These are phyloP conservation scores for Macrophomina phaseolina DNA, from an alignment of 2,329 filamentous ascomycete genomes.

Conservation along the genomic window DNA sequence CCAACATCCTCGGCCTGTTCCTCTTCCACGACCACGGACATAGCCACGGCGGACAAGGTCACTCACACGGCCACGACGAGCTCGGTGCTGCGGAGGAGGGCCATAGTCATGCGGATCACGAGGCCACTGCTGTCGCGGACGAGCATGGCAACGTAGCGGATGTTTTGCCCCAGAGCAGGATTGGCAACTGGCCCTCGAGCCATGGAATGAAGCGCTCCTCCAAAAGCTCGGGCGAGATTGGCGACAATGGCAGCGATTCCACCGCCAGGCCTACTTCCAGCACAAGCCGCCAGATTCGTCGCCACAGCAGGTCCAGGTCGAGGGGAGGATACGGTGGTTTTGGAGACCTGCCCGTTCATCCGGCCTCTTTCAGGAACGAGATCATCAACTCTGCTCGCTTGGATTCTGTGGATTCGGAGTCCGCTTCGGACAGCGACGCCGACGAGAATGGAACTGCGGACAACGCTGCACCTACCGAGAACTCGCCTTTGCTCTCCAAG, in stretches of 20 bases:
- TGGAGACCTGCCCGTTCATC: conserved; percentile 80
- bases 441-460: conserved; percentile 45
- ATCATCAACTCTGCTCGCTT: conserved; percentile 84
- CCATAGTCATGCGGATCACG: conserved; percentile 48
- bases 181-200: conserved; percentile 57
- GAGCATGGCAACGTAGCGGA: conserved; percentile 66
- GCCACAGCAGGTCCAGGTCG: conserved; percentile 63
- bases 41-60: conserved; percentile 67
- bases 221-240: not conserved
- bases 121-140: conserved; percentile 56
- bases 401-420: conserved; percentile 60
- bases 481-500: conserved; percentile 44
- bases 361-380: conserved; percentile 86
- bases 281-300: conserved; percentile 11
- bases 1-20: conserved; percentile 86
- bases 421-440: conserved; percentile 60
- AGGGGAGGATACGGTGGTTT: conserved; percentile 54
- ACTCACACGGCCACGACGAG: conserved; percentile 49
- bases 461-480: conserved; percentile 49
- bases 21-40: conserved; percentile 95
- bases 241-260: conserved; percentile 5
- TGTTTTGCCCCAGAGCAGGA: conserved; percentile 66
- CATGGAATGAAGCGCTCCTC: conserved; percentile 10
- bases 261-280: conserved; percentile 3
- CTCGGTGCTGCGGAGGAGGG: conserved; percentile 58